Evolutionary conservation across 306 rosid species (phyloP).

Genomic region (Malus asiatica): DNA sequence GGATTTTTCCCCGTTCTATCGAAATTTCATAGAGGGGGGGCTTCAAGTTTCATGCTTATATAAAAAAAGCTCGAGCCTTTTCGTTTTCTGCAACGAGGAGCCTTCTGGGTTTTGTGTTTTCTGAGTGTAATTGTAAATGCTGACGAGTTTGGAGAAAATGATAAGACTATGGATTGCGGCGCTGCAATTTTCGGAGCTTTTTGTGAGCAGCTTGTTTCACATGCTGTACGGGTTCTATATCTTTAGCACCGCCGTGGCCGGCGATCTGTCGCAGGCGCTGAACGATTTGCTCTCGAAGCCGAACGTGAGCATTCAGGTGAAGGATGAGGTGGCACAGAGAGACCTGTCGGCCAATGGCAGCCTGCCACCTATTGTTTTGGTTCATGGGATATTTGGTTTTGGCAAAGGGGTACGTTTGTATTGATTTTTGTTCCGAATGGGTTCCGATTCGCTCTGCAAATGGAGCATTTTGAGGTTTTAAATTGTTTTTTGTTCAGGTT

Average conservation of each 20-base stretch:
- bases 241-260: slow-evolving; percentile 84
- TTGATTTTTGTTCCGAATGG: neutral
- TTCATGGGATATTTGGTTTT: slow-evolving; percentile 96
- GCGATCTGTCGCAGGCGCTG: slow-evolving; percentile 57
- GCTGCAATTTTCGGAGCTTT: slow-evolving; percentile 57
- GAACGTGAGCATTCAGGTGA: slow-evolving; percentile 17
- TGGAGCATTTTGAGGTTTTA: neutral
- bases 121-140: neutral
- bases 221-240: slow-evolving; percentile 78
- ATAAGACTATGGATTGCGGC: slow-evolving; percentile 47
- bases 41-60: neutral
- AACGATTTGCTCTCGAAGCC: slow-evolving; percentile 38
- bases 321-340: neutral
- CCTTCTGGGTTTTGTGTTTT: neutral
- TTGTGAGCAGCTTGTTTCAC: slow-evolving; percentile 67
- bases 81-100: neutral
- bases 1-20: neutral
- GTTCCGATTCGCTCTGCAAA: neutral
- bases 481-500: neutral
- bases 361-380: slow-evolving; percentile 86
- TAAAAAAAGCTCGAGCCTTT: neutral
- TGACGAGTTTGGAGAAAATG: slow-evolving; percentile 22
- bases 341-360: slow-evolving; percentile 6
- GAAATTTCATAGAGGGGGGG: neutral
- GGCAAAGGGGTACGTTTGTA: slow-evolving; percentile 71